Base-by-base conservation (phyloP, 495 filamentous ascomycete species). In the Paragyromitra xinjiangensis region DNA sequence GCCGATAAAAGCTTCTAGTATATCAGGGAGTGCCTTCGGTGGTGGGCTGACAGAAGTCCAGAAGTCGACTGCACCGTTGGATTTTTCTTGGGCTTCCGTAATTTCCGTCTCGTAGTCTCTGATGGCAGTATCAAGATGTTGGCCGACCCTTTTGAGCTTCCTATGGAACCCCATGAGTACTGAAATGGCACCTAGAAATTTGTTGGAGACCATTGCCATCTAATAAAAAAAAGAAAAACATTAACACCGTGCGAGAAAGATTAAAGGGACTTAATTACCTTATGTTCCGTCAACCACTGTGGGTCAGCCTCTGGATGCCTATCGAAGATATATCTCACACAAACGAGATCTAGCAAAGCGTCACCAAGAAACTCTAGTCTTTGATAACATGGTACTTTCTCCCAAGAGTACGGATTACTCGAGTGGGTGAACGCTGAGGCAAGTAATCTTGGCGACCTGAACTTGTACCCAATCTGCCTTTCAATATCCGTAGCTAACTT, bases 181-280 rank as follows among this genome's bases (percentile, higher is more conserved):
- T 74, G 91, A 90, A 6, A 98, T 82, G 24, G 92, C 92, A 12
- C 92, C 94, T 0, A 98, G 86, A 81, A 98, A 99, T 73, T 94
- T 94, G 85, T 99, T 99, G 14, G 94, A 97, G 1, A 95, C 95
- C 94, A 99, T 97, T 9, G 96, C 94, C 94, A 97, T 97, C 87
- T 90, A 73, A 39, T 56, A 42, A 24, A 16, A 40, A 61, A 50
- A 24, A 9, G 6, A 40, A 34, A 5, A 37, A 42, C 0, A 40
- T 73, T 66, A 77, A 59, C 6, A 26, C 3, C 16, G 3, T 44
- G 6, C 82, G 39, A 83, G 71, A 50, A 64, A 58, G 14, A 61
- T 34, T n/a, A 2, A 56, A 34, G 45, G 26, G 53, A 61, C 42
- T n/a, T 1, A 39, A n/a, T 64, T 80, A 88, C 88, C 80, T 98